Percentiles rank a stretch among this genome's conserved stretches.
These are phyloP conservation scores for Ceratocystis ficicola DNA, from an alignment of 2,329 filamentous ascomycete species.

Conservation along the genomic window DNA sequence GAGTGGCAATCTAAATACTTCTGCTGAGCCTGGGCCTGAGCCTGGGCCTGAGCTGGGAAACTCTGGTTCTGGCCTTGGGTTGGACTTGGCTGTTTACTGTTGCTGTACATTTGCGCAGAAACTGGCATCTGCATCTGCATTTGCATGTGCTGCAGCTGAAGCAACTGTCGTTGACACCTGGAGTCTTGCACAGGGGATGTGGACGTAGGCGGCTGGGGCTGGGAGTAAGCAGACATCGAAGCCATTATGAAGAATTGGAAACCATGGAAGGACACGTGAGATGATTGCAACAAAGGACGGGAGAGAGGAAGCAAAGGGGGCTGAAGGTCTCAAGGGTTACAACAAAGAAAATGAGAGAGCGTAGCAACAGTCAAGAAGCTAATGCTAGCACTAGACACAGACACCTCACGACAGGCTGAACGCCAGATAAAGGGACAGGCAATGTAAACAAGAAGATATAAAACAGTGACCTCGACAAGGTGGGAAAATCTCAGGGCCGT, in stretches of 20 bases:
- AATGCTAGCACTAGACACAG: too few species aligned
- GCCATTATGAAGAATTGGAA: not conserved
- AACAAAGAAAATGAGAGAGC: not conserved
- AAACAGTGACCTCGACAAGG: not conserved
- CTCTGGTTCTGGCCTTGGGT: too few species aligned
- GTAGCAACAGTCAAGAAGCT: not conserved
- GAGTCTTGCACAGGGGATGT: slow-evolving; percentile 4
- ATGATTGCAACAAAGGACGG: not conserved
- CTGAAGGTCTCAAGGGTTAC: not conserved
- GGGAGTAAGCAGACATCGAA: slow-evolving; percentile 16
- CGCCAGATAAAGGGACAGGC: not conserved
- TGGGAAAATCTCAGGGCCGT: not conserved
- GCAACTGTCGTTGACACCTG: slow-evolving; percentile 11
- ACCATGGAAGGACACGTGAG: not conserved
- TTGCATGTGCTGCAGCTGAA: slow-evolving; percentile 3
- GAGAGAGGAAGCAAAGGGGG: not conserved
- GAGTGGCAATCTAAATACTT: not conserved
- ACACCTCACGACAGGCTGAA: too few species aligned
- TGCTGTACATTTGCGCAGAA: not conserved
- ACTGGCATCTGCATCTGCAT: slow-evolving; percentile 4
- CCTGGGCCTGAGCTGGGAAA: not conserved
- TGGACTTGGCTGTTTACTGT: not conserved
- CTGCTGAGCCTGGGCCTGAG: slow-evolving; percentile 3
- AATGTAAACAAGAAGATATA: not conserved
- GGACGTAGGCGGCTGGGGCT: slow-evolving; percentile 10